Conservation (phyloP, 2,329 filamentous ascomycete genomes). For the Nannizziopsis barbatae region DNA sequence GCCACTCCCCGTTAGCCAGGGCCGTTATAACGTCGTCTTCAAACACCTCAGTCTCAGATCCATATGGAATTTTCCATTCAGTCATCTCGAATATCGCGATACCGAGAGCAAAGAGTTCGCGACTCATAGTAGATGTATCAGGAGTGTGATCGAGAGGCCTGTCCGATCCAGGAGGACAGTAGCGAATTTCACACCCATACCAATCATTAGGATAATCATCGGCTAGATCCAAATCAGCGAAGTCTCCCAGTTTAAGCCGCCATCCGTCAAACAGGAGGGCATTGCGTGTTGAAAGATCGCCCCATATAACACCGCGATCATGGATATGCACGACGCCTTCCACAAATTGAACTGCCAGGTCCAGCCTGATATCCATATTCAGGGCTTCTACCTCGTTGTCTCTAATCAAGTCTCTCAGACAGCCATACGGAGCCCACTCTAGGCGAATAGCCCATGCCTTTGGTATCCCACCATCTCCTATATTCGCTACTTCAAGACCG, state of each 20-base stretch:
- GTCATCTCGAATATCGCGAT: slow-evolving; percentile 9
- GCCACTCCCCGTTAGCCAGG: slow-evolving; percentile 6
- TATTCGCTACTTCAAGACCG: slow-evolving; percentile 1
- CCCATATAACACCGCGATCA: slow-evolving; percentile 4
- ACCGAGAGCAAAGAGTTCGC: slow-evolving; percentile 13
- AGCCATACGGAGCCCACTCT: slow-evolving; percentile 8
- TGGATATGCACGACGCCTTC: slow-evolving; percentile 8
- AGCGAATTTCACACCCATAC: slow-evolving; percentile 11
- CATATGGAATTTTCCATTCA: slow-evolving; percentile 9
- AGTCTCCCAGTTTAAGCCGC: slow-evolving; percentile 8
- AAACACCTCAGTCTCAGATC: slow-evolving; percentile 2
- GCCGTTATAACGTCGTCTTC: slow-evolving; percentile 7
- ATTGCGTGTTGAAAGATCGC: slow-evolving; percentile 11
- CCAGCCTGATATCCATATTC: background rate
- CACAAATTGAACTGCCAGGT: slow-evolving; percentile 9
- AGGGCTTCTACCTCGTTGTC: slow-evolving; percentile 2
- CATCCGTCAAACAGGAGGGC: slow-evolving; percentile 9
- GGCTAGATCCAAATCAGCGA: slow-evolving; percentile 7
- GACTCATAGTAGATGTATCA: slow-evolving; percentile 11
- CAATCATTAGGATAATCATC: slow-evolving; percentile 8
- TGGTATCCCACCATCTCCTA: background rate
- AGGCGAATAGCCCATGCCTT: slow-evolving; percentile 12
- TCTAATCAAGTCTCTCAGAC: slow-evolving; percentile 7
- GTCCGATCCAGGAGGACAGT: slow-evolving; percentile 10
- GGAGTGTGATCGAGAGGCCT: slow-evolving; percentile 4